Conservation (phyloP, 1,284 basidiomycete species). For the Spongispora temasekensis region DNA sequence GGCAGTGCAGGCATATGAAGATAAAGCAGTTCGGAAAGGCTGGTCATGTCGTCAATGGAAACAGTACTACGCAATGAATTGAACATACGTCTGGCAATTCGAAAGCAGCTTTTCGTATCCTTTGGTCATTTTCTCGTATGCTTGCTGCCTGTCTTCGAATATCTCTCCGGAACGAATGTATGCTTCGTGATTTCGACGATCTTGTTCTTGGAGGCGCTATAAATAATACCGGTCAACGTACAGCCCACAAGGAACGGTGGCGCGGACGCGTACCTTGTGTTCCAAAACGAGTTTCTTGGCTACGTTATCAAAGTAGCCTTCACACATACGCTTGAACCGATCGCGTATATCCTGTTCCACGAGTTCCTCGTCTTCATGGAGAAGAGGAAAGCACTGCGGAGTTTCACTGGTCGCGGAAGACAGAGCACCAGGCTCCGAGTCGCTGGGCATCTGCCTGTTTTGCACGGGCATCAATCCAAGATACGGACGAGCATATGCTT, state of each 20-base stretch:
- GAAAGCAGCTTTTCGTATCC: constrained; percentile 88
- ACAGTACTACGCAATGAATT: neutral
- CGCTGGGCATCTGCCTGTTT: constrained; percentile 56
- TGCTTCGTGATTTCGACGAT: constrained; percentile 95
- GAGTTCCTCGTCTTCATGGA: constrained; percentile 68
- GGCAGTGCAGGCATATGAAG: constrained; percentile 82
- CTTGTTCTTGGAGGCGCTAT: constrained; percentile 94
- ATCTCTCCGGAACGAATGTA: constrained; percentile 99
- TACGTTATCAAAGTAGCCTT: constrained; percentile 91
- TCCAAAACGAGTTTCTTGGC: constrained; percentile 90
- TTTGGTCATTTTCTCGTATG: constrained; percentile 98
- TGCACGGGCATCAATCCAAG: constrained; percentile 66
- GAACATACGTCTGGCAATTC: constrained; percentile 78
- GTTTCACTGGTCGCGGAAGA: constrained; percentile 45
- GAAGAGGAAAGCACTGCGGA: constrained; percentile 43
- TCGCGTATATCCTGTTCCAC: constrained; percentile 84
- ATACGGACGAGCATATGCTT: constrained; percentile 79
- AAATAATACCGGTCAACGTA: constrained; percentile 1
- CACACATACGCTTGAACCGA: constrained; percentile 90
- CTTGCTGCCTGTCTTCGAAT: constrained; percentile 98
- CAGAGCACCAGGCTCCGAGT: constrained; percentile 55
- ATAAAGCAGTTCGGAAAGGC: constrained; percentile 87
- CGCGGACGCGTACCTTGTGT: constrained; percentile 66
- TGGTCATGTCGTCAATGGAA: constrained; percentile 33
- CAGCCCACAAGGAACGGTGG: neutral